A percentile compares a stretch with the other conserved stretches of the same genome.
These are phyloP conservation scores for Mycena filopes DNA, from an alignment of 768 basidiomycete species.

Conservation along the genomic window DNA sequence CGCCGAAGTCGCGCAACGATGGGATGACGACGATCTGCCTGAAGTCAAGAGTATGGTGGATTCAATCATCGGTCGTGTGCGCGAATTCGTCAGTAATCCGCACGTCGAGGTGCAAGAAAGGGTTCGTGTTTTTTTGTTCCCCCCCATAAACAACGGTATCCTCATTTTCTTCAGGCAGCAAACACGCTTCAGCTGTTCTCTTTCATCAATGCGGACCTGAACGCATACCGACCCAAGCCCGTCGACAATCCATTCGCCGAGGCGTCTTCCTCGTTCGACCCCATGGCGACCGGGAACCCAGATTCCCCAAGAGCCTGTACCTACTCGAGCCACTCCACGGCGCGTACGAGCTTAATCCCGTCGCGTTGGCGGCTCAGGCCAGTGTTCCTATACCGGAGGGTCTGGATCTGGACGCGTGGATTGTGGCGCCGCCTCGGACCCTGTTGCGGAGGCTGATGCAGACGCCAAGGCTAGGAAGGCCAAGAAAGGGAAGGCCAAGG, in stretches of 20 bases:
- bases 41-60: slow-evolving; percentile 75
- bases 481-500: slow-evolving; percentile 55
- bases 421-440: slow-evolving; percentile 72
- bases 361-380: slow-evolving; percentile 82
- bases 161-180: slow-evolving; percentile 67
- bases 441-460: slow-evolving; percentile 52
- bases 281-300: slow-evolving; percentile 51
- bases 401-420: slow-evolving; percentile 87
- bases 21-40: slow-evolving; percentile 78
- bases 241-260: slow-evolving; percentile 50
- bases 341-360: slow-evolving; percentile 85
- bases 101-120: slow-evolving; percentile 95
- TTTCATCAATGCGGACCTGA: slow-evolving; percentile 81
- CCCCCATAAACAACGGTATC: slow-evolving; percentile 15
- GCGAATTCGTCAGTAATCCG: slow-evolving; percentile 65
- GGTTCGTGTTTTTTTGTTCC: slow-evolving; percentile 55
- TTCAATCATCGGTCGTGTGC: slow-evolving; percentile 66
- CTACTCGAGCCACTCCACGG: slow-evolving; percentile 85
- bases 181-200: slow-evolving; percentile 79
- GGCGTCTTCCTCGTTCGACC: slow-evolving; percentile 51
- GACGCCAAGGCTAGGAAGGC: slow-evolving; percentile 62
- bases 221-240: slow-evolving; percentile 58
- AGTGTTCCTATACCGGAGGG: slow-evolving; percentile 86
- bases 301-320: slow-evolving; percentile 90
- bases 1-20: slow-evolving; percentile 76